These are phyloP conservation scores for Hirsutella thompsonii DNA, from an alignment of 2,329 filamentous ascomycete species.

Conservation along the genomic window DNA sequence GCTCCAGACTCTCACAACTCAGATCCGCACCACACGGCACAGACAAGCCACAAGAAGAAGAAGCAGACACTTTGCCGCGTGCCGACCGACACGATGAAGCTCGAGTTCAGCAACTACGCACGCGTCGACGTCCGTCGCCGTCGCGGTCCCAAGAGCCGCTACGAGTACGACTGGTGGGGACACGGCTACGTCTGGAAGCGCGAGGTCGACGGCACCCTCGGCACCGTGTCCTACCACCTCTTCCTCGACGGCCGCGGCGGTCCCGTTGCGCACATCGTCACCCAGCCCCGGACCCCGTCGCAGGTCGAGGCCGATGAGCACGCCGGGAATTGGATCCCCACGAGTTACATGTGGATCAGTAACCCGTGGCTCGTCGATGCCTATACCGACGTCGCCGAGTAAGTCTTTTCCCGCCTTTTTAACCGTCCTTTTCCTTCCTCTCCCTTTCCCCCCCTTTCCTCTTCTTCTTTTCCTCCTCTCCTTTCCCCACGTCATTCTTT, in stretches of 20 bases:
- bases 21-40: background rate
- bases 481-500: too few relatives aligned
- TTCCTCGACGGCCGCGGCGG: conserved; percentile 46
- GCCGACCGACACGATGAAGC: conserved; percentile 67
- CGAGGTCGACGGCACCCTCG: conserved; percentile 56
- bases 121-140: conserved; percentile 75
- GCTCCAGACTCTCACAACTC: too few relatives aligned
- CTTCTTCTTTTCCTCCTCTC: too few relatives aligned
- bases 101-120: conserved; percentile 97
- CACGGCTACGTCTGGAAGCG: conserved; percentile 75
- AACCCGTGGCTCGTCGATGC: conserved; percentile 57
- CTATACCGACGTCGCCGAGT: conserved; percentile 78
- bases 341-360: conserved; percentile 82
- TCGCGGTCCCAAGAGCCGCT: conserved; percentile 58
- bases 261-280: conserved; percentile 73
- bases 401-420: conserved; percentile 28
- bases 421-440: too few relatives aligned
- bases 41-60: background rate
- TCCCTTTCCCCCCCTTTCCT: background rate
- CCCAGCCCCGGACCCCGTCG: conserved; percentile 58
- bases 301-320: conserved; percentile 59
- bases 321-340: conserved; percentile 81
- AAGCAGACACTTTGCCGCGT: conserved; percentile 13
- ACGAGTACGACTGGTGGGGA: conserved; percentile 93
- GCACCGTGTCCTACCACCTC: conserved; percentile 66